phyloP scores from a whole-genome alignment of 106 monocot species.

The Acorus gramineus region DNA sequence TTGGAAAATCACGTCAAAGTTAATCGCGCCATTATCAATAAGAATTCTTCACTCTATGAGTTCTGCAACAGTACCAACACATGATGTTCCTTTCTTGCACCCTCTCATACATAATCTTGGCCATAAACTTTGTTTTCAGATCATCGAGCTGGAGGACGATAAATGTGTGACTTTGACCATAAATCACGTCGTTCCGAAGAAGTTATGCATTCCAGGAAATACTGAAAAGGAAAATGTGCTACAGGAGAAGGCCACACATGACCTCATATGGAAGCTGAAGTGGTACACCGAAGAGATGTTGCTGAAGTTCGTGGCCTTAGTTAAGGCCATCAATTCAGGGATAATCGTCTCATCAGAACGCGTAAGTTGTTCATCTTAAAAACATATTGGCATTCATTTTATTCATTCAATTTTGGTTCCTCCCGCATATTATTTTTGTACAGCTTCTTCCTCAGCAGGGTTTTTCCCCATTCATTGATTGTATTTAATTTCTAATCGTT shows the following conservation, averaged over 20 bases:
- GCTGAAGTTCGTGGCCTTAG: conserved; percentile 44
- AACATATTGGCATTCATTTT: conserved; percentile 15
- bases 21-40: no score
- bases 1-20: no score
- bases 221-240: not conserved
- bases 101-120: not conserved
- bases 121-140: conserved; percentile 20
- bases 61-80: not conserved
- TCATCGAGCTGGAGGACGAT: conserved; percentile 26
- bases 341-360: conserved; percentile 18
- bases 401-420: conserved; percentile 22
- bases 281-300: conserved; percentile 58
- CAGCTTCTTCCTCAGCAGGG: no score
- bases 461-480: no score
- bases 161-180: conserved; percentile 37
- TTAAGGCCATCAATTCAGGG: conserved; percentile 43
- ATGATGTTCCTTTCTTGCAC: not conserved
- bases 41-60: not conserved
- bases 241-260: not conserved
- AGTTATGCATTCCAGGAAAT: not conserved
- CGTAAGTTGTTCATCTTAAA: conserved; percentile 48
- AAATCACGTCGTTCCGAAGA: conserved; percentile 9
- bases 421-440: no score
- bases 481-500: no score
- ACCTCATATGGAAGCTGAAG: conserved; percentile 48